Evolutionary conservation across 2,329 filamentous ascomycete genomes (phyloP).

Genomic region (Sphaceloma murrayae): DNA sequence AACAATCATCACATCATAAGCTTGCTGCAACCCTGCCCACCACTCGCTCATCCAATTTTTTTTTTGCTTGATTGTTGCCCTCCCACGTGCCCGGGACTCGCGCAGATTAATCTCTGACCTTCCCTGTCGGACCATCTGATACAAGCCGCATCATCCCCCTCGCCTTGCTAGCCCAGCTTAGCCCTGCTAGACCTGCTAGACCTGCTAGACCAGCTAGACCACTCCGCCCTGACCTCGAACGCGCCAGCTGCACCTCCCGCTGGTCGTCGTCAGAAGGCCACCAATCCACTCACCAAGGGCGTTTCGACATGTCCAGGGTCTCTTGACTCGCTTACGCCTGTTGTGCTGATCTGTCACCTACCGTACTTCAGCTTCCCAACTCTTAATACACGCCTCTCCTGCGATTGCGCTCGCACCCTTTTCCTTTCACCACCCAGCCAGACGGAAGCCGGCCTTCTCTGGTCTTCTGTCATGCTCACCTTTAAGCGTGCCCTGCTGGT

Average conservation of each 20-base stretch:
- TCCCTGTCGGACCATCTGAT: neutral
- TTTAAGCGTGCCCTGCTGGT: slow-evolving; percentile 66
- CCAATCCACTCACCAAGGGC: neutral
- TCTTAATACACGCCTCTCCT: neutral
- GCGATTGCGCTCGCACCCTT: neutral
- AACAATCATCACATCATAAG: neutral
- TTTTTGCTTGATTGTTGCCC: neutral
- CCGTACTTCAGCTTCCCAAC: slow-evolving; percentile 1
- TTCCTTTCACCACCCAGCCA: neutral
- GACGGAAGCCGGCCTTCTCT: slow-evolving; percentile 16
- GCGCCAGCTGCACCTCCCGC: neutral
- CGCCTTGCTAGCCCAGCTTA: too few species aligned
- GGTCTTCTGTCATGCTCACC: slow-evolving; percentile 54
- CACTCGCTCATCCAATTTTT: neutral
- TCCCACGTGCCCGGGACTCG: neutral
- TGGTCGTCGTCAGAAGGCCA: neutral
- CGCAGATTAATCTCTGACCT: neutral
- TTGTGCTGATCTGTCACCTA: slow-evolving; percentile 2
- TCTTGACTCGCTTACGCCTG: slow-evolving; percentile 10
- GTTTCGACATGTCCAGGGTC: slow-evolving; percentile 3
- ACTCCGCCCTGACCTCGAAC: neutral
- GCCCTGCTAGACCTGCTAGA: too few species aligned
- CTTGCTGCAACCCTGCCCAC: neutral
- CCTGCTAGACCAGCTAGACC: too few species aligned
- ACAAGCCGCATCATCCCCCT: neutral